phyloP scores from a whole-genome alignment of 2,329 filamentous ascomycete genomes.

The Claviceps pazoutovae region DNA sequence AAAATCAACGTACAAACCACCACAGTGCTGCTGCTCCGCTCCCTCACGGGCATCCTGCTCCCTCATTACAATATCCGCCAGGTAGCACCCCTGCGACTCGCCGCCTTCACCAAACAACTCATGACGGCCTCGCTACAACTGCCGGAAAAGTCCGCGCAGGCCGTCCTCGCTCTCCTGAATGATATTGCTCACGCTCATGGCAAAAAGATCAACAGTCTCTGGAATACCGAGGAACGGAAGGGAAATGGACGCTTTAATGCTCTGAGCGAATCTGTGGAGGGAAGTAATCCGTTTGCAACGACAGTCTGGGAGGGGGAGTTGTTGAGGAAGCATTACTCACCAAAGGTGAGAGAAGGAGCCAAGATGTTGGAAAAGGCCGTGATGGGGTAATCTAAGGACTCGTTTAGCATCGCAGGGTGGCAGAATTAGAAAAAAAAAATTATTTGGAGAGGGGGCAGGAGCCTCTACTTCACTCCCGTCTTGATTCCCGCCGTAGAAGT shows the following conservation, averaged over 20 bases:
- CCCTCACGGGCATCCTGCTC: constrained; percentile 67
- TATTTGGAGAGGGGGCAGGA: too few relatives aligned
- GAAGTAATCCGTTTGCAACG: constrained; percentile 77
- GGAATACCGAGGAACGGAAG: constrained; percentile 87
- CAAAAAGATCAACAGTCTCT: constrained; percentile 70
- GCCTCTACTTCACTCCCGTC: too few relatives aligned
- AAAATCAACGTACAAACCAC: constrained; percentile 93
- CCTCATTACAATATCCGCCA: constrained; percentile 60
- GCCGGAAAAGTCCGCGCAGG: constrained; percentile 77
- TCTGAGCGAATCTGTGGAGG: constrained; percentile 59
- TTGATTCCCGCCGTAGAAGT: background rate
- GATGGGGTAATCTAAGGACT: constrained; percentile 14
- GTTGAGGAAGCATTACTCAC: constrained; percentile 71
- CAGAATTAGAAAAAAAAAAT: too few relatives aligned
- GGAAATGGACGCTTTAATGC: constrained; percentile 81
- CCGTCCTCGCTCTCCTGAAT: constrained; percentile 62
- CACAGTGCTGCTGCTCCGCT: constrained; percentile 79
- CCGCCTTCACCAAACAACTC: constrained; percentile 85
- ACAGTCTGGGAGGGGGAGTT: constrained; percentile 93
- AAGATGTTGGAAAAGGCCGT: constrained; percentile 56
- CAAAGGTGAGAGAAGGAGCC: constrained; percentile 65
- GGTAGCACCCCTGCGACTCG: constrained; percentile 71
- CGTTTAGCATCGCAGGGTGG: background rate
- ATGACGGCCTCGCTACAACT: constrained; percentile 70
- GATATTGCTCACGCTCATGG: constrained; percentile 72